These are phyloP conservation scores for Schwanniomyces yamadae DNA, from an alignment of 805 yeast genomes.

Conservation along the genomic window DNA sequence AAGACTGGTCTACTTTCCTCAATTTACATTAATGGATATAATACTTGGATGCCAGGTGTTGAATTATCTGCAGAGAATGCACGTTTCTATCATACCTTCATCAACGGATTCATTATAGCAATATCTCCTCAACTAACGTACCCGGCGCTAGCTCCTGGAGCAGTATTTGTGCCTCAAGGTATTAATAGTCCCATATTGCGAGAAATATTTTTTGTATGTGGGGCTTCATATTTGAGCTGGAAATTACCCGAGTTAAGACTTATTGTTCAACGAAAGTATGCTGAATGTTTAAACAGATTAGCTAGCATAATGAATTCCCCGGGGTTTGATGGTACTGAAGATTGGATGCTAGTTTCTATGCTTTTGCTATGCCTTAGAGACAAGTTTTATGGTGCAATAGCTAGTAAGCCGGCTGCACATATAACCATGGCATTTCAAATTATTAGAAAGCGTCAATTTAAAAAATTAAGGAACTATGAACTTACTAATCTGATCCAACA, in stretches of 20 bases:
- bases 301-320: slow-evolving; percentile 3
- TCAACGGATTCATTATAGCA: slow-evolving; percentile 3
- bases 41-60: slow-evolving; percentile 5
- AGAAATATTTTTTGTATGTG: slow-evolving; percentile 5
- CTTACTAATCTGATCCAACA: too few species aligned
- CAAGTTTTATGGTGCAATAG: slow-evolving; percentile 2
- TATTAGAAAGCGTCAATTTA: slow-evolving; percentile 1
- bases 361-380: slow-evolving; percentile 4
- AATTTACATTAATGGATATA: slow-evolving; percentile 1
- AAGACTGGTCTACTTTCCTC: neutral
- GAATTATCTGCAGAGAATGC: slow-evolving; percentile 3
- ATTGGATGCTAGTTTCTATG: slow-evolving; percentile 5
- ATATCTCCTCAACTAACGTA: slow-evolving; percentile 4
- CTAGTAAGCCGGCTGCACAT: slow-evolving; percentile 3
- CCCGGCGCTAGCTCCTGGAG: slow-evolving; percentile 3
- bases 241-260: slow-evolving; percentile 1
- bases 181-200: slow-evolving; percentile 2
- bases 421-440: slow-evolving; percentile 5
- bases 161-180: slow-evolving; percentile 5
- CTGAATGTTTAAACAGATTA: slow-evolving; percentile 1
- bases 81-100: slow-evolving; percentile 1
- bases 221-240: slow-evolving; percentile 6
- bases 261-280: slow-evolving; percentile 1
- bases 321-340: slow-evolving; percentile 2
- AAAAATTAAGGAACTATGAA: neutral